These are phyloP conservation scores for Rhizoclosmatium sp. DNA, from an alignment of 192 early-diverging fungal genomes.

Conservation along the genomic window DNA sequence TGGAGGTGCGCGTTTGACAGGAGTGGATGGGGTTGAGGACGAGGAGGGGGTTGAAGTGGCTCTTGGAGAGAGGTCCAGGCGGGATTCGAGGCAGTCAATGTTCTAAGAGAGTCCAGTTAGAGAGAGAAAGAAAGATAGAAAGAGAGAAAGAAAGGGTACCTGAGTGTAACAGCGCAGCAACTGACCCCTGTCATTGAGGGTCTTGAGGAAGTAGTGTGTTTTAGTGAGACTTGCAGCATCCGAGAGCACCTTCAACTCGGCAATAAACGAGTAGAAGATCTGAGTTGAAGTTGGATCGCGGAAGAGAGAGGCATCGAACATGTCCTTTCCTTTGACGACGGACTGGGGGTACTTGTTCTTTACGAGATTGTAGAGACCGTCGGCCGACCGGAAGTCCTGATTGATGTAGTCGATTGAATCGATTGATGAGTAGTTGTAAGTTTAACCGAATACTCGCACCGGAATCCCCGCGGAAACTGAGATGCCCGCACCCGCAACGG, in stretches of 20 bases:
- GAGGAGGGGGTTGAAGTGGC: neutral
- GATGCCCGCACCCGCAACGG: constrained; percentile 91
- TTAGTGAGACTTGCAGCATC: constrained; percentile 78
- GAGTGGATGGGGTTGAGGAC: neutral
- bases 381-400: constrained; percentile 83
- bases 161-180: constrained; percentile 94
- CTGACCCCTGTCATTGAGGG: constrained; percentile 75
- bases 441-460: constrained; percentile 30
- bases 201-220: constrained; percentile 87
- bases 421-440: neutral
- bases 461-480: constrained; percentile 90
- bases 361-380: constrained; percentile 87
- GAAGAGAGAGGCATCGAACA: constrained; percentile 88
- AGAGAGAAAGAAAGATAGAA: neutral
- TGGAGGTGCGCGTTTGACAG: constrained; percentile 1
- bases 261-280: constrained; percentile 79
- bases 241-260: constrained; percentile 79
- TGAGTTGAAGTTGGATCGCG: constrained; percentile 66
- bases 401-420: constrained; percentile 17
- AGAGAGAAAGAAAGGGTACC: constrained; percentile 7
- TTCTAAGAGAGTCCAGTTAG: constrained; percentile 55
- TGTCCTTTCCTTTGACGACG: constrained; percentile 79
- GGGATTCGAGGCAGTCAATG: constrained; percentile 91
- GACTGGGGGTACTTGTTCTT: constrained; percentile 75
- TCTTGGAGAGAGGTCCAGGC: constrained; percentile 58